Base-by-base conservation (phyloP, 2,329 filamentous ascomycete genomes). In the Cladophialophora psammophila region DNA sequence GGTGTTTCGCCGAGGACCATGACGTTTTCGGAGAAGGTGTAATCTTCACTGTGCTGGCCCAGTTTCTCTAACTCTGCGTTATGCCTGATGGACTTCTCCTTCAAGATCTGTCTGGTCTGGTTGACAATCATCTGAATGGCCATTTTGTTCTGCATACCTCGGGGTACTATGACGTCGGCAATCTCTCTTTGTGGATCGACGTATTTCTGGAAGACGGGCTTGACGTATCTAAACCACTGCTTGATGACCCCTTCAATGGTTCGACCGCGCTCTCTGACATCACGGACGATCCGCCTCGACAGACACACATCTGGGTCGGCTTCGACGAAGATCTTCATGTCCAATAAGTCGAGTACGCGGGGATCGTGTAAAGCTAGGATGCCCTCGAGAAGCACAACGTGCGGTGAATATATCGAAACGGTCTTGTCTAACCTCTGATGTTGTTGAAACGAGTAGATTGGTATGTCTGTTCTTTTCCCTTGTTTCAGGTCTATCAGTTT, bases 321-420 rank as follows among this genome's bases (percentile, higher is more conserved):
- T 79, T 98, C 95, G 67, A 95, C 96, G 77, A 97, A 99, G 61
- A 99, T 96, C 91, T 92, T 96, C 83, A 98, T 91, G 78, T 99
- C 95, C 70, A 98, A 82, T 71, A 99, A 82, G 18, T 96, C 91
- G 66, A 95, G 81, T 4, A 99, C 90, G 67, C 94, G 87, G 31
- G 87, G 88, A 75, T 99, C 95, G 75, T 97, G 93, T 12, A 99
- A 83, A 7, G 95, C 95, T 79, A 99, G 92, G 35, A 99, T 99
- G 20, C 95, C 95, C 82, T 99, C 95, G 13, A 99, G 81, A 55
- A 99, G 93, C 32, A 99, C 84, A 31, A 99, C 95, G 79, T 97
- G 95, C 0, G 95, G 95, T 4, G 95, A 98, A 77, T 99, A 99
- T 68, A 99, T 92, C 0, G 91, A 90, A 0, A 91, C 96, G 0